A percentile compares a stretch with the other conserved stretches of the same genome.
These are phyloP conservation scores for Dryadomyces quercivorus DNA, from an alignment of 2,329 filamentous ascomycete genomes.

Conservation along the genomic window DNA sequence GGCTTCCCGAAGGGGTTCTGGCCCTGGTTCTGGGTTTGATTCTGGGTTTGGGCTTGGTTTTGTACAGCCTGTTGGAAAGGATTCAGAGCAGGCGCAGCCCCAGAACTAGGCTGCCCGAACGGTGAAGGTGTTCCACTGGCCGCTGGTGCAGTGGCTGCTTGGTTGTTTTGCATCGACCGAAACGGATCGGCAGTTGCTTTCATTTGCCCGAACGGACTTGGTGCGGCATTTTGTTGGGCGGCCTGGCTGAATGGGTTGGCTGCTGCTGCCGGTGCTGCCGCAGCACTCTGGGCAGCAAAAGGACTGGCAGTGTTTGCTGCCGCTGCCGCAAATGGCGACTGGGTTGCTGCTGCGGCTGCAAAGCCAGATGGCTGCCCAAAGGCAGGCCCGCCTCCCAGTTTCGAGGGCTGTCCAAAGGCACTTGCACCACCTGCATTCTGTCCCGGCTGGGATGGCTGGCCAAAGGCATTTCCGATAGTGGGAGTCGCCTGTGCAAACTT, in stretches of 20 bases:
- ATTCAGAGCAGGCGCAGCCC: neutral
- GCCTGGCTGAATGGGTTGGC: conserved; percentile 14
- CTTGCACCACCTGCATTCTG: conserved; percentile 8
- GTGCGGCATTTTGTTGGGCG: neutral
- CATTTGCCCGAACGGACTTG: conserved; percentile 10
- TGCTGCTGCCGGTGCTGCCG: conserved; percentile 2
- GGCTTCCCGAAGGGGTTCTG: conserved; percentile 5
- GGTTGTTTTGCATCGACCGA: neutral
- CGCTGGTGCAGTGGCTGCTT: neutral
- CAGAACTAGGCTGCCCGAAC: neutral
- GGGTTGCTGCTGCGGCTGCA: conserved; percentile 17
- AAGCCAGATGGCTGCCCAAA: conserved; percentile 19
- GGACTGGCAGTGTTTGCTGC: neutral
- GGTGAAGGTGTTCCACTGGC: neutral
- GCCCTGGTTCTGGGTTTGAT: neutral
- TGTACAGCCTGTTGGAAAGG: conserved; percentile 5
- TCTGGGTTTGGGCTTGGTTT: too few species aligned
- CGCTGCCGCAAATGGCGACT: conserved; percentile 15
- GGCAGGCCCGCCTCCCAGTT: conserved; percentile 10
- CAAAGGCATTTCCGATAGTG: conserved; percentile 15
- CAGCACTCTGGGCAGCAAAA: neutral
- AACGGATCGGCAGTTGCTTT: conserved; percentile 3
- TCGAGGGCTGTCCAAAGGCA: conserved; percentile 19
- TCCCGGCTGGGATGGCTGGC: neutral
- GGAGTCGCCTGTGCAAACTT: conserved; percentile 16